These are phyloP conservation scores for Phytophthora idaei DNA, from an alignment of 352 stramenopile genomes.

Conservation along the genomic window DNA sequence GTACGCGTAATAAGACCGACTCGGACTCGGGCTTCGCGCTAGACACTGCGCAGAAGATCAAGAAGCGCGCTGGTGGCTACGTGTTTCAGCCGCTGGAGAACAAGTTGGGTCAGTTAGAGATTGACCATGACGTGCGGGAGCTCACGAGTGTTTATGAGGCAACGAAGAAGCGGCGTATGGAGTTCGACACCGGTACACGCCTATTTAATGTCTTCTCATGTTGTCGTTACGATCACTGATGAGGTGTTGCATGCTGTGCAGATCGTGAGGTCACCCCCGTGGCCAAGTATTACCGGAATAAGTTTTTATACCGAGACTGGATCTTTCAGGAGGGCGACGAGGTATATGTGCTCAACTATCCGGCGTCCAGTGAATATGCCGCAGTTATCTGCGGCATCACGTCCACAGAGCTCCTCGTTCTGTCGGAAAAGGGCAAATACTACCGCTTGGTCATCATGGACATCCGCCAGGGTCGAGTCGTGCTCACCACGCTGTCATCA, in stretches of 20 bases:
- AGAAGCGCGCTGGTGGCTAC: constrained; percentile 65
- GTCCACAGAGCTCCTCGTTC: constrained; percentile 73
- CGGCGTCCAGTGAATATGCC: constrained; percentile 59
- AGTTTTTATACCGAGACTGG: constrained; percentile 76
- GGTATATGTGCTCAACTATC: constrained; percentile 72
- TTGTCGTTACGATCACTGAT: constrained; percentile 23
- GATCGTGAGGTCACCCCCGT: constrained; percentile 47
- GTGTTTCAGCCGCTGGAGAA: constrained; percentile 81
- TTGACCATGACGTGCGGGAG: constrained; percentile 75
- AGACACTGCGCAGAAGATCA: constrained; percentile 73
- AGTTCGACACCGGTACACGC: constrained; percentile 42
- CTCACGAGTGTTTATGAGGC: constrained; percentile 52
- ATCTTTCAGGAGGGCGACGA: constrained; percentile 85
- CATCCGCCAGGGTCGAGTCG: constrained; percentile 65
- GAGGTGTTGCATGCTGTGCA: constrained; percentile 22
- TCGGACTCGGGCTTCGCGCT: constrained; percentile 39
- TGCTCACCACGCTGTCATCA: constrained; percentile 58
- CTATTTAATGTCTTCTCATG: constrained; percentile 9
- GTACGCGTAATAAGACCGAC: constrained; percentile 63
- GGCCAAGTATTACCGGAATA: constrained; percentile 74
- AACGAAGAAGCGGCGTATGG: constrained; percentile 76
- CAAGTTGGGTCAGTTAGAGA: constrained; percentile 68
- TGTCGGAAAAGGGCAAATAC: constrained; percentile 85
- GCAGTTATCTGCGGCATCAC: constrained; percentile 76
- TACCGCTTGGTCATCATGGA: constrained; percentile 77